Percentiles rank a stretch among this genome's conserved stretches.
Evolutionary conservation across 2,329 filamentous ascomycete genomes (phyloP).

Genomic region (Colletotrichum navitas): DNA sequence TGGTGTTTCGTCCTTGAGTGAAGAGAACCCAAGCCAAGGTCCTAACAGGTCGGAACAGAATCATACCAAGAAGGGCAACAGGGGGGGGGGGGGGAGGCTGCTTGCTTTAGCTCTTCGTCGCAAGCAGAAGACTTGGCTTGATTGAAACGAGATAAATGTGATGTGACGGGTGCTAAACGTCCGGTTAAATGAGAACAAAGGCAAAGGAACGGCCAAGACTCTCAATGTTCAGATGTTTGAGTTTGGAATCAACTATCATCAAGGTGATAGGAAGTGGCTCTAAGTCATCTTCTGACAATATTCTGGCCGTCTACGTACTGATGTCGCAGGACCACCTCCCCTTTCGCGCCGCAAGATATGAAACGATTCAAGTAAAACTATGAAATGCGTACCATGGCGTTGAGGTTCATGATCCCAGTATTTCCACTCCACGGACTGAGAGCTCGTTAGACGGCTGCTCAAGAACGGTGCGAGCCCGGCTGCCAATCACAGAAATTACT

Average conservation of each 20-base stretch:
- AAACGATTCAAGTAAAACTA: too few relatives aligned
- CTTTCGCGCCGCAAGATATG: too few relatives aligned
- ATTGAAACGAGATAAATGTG: background rate
- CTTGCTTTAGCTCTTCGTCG: too few relatives aligned
- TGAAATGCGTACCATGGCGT: too few relatives aligned
- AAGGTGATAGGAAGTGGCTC: background rate
- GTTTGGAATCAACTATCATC: background rate
- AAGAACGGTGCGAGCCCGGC: background rate
- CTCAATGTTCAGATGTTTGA: background rate
- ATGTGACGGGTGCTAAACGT: too few relatives aligned
- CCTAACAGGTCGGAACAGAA: background rate
- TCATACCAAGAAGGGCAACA: too few relatives aligned
- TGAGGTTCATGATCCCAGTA: too few relatives aligned
- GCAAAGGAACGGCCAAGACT: background rate
- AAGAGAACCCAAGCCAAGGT: background rate
- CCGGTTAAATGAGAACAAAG: background rate
- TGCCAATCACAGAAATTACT: background rate
- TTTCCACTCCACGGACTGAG: background rate
- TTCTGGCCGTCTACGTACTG: too few relatives aligned
- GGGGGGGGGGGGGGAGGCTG: too few relatives aligned
- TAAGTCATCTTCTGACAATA: background rate
- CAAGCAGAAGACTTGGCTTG: background rate
- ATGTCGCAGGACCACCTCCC: too few relatives aligned
- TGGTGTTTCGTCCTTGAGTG: background rate
- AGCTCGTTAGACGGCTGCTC: background rate